phyloP scores from a whole-genome alignment of 768 basidiomycete species.

The Hygrophoropsis aurantiaca region DNA sequence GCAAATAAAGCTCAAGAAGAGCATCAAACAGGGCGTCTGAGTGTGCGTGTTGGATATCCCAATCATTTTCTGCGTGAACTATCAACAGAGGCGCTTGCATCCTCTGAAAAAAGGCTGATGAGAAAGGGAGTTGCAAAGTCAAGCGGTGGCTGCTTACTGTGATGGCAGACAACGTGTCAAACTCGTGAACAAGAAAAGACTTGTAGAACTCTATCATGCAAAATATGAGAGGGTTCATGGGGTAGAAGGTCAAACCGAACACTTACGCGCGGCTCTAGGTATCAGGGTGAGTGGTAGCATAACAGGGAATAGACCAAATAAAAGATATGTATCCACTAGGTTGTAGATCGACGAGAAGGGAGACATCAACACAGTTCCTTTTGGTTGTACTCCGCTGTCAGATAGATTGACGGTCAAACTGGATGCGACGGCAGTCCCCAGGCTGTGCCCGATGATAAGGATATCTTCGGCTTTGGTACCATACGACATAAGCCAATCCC shows the following conservation, averaged over 20 bases:
- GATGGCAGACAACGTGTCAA: conserved; percentile 62
- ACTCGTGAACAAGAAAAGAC: conserved; percentile 53
- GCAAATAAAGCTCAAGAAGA: conserved; percentile 64
- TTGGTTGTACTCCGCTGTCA: conserved; percentile 39
- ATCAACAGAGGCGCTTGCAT: conserved; percentile 70
- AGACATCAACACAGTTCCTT: conserved; percentile 50
- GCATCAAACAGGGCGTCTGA: conserved; percentile 66
- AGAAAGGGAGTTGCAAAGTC: not conserved
- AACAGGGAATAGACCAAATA: conserved; percentile 68
- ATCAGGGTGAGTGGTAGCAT: conserved; percentile 67
- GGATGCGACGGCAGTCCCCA: conserved; percentile 81
- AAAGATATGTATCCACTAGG: conserved; percentile 64
- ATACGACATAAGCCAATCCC: conserved; percentile 68
- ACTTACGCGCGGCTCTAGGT: conserved; percentile 63
- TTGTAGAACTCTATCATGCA: conserved; percentile 48
- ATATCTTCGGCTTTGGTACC: conserved; percentile 61
- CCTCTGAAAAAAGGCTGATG: conserved; percentile 38
- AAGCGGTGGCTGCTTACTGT: conserved; percentile 42
- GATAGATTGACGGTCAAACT: conserved; percentile 49
- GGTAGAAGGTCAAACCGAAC: not conserved
- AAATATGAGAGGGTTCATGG: not conserved
- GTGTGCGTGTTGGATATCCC: conserved; percentile 70
- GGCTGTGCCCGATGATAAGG: conserved; percentile 80
- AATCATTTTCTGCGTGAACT: conserved; percentile 74
- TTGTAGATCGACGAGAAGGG: conserved; percentile 61